Evolutionary conservation across 78 protist species (phyloP), one percentile per base, ranked within the genome.

Genomic region (Cavenderia fasciculata): DNA sequence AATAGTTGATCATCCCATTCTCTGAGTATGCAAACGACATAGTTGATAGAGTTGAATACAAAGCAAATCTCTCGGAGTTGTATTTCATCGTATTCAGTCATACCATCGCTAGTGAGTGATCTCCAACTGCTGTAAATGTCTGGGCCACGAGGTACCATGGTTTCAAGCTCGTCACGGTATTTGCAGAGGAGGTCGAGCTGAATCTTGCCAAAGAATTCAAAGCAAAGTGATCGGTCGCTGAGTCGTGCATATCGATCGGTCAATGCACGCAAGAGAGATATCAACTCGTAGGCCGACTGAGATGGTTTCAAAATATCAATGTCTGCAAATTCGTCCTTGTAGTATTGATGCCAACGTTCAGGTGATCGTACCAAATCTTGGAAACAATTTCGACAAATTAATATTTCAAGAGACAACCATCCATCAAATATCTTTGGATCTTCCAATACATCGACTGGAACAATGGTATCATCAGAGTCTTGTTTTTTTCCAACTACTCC

Each of bases 1-100:
- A 72, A 38, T 11, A 82, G 44, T 56, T 82, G 63, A 43, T 82
- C 78, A 68, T 82, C 78, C 90, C 90, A 82, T 23, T 68, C 76
- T 43, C 57, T 49, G 19, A 82, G 43, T 12, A 82, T 59, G 18
- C 33, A 56, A 3, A 52, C 56, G 19, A 70, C 27, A 21, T 82
- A 82, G 19, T 62, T 46, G 19, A 68, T 66, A 19, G 71, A 56
- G 46, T 82, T 82, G 46, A 40, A 82, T 16, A 82, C 54, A 4
- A 25, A 44, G 8, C 59, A 46, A 23, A 68, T 29, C 65, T 82
- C 90, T 29, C 11, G 18, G 36, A 82, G 34, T 19, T 82, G 74
- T 19, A 21, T 2, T 40, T 69, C 73, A 47, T 46, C 68, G 18
- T 49, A 52, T 14, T 44, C 52, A 19, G 27, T 11, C 6, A 10